Evolutionary conservation across 257 asterid species (phyloP).

Genomic region (Fraxinus quadrangulata): DNA sequence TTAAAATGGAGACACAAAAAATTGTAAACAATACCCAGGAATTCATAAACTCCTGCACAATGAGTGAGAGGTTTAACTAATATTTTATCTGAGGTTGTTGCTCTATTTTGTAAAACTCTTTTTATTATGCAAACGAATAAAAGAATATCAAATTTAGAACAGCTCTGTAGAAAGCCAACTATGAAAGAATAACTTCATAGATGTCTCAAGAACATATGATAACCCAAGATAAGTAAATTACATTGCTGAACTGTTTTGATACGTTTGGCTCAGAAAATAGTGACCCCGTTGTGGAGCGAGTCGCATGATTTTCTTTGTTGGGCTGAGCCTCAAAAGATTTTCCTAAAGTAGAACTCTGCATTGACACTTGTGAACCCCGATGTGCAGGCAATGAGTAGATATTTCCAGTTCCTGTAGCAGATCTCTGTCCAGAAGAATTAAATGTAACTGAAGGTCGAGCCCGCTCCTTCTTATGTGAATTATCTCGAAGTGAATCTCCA

Average conservation of each 20-base stretch:
- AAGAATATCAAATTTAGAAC: constrained; percentile 17
- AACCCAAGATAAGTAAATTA: constrained; percentile 36
- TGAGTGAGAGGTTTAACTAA: constrained; percentile 1
- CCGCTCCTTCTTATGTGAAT: constrained; percentile 46
- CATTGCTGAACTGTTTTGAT: constrained; percentile 71
- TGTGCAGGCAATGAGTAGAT: constrained; percentile 35
- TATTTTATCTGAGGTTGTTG: not conserved
- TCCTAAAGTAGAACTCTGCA: constrained; percentile 41
- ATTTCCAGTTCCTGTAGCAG: constrained; percentile 36
- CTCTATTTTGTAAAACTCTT: constrained; percentile 17
- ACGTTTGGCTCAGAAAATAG: constrained; percentile 47
- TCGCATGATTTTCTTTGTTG: constrained; percentile 38
- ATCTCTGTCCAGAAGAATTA: constrained; percentile 45
- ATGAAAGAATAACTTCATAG: constrained; percentile 11
- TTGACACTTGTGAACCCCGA: constrained; percentile 38
- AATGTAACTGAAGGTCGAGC: constrained; percentile 34
- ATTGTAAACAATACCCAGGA: not conserved
- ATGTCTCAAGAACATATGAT: constrained; percentile 15
- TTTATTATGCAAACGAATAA: constrained; percentile 4
- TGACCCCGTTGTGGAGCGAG: constrained; percentile 34
- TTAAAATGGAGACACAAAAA: not conserved
- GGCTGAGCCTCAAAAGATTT: constrained; percentile 39
- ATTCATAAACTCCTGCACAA: not conserved
- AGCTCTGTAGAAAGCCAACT: constrained; percentile 20
- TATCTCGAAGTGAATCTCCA: constrained; percentile 38